Base-by-base conservation (phyloP, 1,139 yeast species). In the Arxiozyma heterogenica region DNA sequence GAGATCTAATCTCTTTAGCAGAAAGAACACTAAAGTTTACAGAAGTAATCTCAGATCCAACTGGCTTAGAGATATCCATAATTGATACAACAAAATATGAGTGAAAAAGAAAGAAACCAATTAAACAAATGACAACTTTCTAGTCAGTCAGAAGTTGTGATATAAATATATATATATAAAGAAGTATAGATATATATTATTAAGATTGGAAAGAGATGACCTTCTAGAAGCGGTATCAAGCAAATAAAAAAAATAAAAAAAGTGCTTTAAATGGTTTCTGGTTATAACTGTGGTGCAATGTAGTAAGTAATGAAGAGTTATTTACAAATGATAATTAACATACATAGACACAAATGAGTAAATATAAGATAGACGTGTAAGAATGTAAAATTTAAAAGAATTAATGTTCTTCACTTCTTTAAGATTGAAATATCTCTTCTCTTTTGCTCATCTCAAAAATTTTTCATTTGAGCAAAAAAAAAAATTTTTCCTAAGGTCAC, bases 31-130 rank as follows among this genome's bases (percentile, higher is more conserved):
- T 88, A 72, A 94, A 94, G 73, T 91, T 97, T 63, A 94, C 96
- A 64, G 95, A 84, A 50, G 82, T 77, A 71, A 94, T 87, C 74
- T 89, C 95, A 55, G 98, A 85, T 61, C 98, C 98, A 53, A 89
- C 91, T 52, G 98, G 98, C 69, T 86, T 87, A 51, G 97, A 83
- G 71, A 91, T 86, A 79, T 91, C 97, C 98, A 91, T 91, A 18
- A 4, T 23, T 38, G 25, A 15, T n/a, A 17, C 18, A 44, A 44
- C 21, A 25, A 15, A 44, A 34, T 34, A 34, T 12, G n/a, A 34
- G n/a, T 34, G n/a, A 34, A 25, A 20, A 44, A n/a, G 30, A 44
- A 25, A n/a, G 27, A n/a, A 17, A 17, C 18, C 25, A 41, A 7
- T 41, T 41, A 41, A 41, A 41, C 22, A 41, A 41, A 17, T 25